Evolutionary conservation across 768 basidiomycete genomes (phyloP).

Genomic region (Lactifluus volemus): DNA sequence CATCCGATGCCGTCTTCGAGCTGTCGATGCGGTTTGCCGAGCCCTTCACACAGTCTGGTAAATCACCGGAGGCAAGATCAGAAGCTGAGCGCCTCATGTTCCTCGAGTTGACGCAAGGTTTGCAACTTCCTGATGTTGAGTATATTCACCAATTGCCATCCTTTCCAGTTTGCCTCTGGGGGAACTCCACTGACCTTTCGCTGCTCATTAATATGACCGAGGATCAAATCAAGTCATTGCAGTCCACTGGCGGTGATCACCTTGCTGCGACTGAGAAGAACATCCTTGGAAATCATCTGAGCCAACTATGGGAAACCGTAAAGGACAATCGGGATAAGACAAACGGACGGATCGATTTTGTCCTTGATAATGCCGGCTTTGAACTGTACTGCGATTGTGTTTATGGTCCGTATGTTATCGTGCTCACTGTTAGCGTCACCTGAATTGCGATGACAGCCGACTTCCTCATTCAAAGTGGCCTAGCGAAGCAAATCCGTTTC

Average conservation of each 20-base stretch:
- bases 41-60: slow-evolving; percentile 58
- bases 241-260: slow-evolving; percentile 92
- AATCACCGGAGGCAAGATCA: slow-evolving; percentile 41
- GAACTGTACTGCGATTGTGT: slow-evolving; percentile 85
- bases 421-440: background rate
- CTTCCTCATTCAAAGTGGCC: slow-evolving; percentile 85
- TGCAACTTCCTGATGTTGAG: slow-evolving; percentile 13
- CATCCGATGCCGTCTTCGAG: slow-evolving; percentile 87
- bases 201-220: slow-evolving; percentile 96
- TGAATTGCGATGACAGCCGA: slow-evolving; percentile 49
- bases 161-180: slow-evolving; percentile 83
- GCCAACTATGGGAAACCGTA: slow-evolving; percentile 64
- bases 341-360: slow-evolving; percentile 44
- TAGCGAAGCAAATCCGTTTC: slow-evolving; percentile 79
- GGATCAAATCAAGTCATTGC: slow-evolving; percentile 93
- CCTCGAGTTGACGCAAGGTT: slow-evolving; percentile 85
- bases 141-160: background rate
- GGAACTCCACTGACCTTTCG: slow-evolving; percentile 93
- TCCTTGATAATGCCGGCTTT: slow-evolving; percentile 82
- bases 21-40: slow-evolving; percentile 86
- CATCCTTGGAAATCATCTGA: slow-evolving; percentile 81
- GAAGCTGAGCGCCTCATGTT: slow-evolving; percentile 83
- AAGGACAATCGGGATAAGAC: slow-evolving; percentile 39
- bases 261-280: slow-evolving; percentile 95
- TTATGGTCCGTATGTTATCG: slow-evolving; percentile 47